phyloP scores from a whole-genome alignment of 2,329 filamentous ascomycete species.

The Phialophora verrucosa region DNA sequence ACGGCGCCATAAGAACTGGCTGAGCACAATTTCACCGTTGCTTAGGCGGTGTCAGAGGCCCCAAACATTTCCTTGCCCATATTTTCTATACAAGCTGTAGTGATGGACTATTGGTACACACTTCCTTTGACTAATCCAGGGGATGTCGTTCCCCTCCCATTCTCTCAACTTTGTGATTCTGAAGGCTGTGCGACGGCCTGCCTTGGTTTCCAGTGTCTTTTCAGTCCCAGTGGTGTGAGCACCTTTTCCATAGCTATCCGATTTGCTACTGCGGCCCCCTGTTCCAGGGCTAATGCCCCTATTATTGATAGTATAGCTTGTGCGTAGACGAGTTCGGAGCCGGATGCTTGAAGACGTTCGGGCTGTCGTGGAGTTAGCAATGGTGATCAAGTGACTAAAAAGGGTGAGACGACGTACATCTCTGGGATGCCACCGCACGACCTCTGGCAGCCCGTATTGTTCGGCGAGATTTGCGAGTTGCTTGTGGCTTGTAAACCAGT shows the following conservation, averaged over 20 bases:
- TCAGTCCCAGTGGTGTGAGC: constrained; percentile 59
- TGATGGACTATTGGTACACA: constrained; percentile 24
- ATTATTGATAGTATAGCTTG: constrained; percentile 83
- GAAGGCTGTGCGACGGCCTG: constrained; percentile 36
- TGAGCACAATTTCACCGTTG: constrained; percentile 64
- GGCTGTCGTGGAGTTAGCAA: constrained; percentile 41
- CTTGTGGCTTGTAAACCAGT: constrained; percentile 66
- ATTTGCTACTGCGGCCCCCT: constrained; percentile 78
- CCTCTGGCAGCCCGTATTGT: constrained; percentile 71
- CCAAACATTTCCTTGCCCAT: constrained; percentile 62
- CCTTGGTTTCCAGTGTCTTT: constrained; percentile 39
- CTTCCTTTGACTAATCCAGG: not conserved
- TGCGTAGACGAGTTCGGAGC: constrained; percentile 74
- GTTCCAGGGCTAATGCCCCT: constrained; percentile 86
- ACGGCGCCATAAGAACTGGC: constrained; percentile 76
- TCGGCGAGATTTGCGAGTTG: constrained; percentile 72
- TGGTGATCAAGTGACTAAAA: not conserved
- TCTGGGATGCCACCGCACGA: constrained; percentile 87
- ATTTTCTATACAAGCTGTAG: constrained; percentile 23
- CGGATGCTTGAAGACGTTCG: constrained; percentile 72
- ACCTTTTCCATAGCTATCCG: constrained; percentile 77
- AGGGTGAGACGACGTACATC: constrained; percentile 62
- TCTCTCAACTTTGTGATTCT: not conserved
- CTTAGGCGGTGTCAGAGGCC: constrained; percentile 85
- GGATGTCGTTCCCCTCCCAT: not conserved